phyloP scores from a whole-genome alignment of 2,329 filamentous ascomycete genomes.

The Diaporthe amygdali region DNA sequence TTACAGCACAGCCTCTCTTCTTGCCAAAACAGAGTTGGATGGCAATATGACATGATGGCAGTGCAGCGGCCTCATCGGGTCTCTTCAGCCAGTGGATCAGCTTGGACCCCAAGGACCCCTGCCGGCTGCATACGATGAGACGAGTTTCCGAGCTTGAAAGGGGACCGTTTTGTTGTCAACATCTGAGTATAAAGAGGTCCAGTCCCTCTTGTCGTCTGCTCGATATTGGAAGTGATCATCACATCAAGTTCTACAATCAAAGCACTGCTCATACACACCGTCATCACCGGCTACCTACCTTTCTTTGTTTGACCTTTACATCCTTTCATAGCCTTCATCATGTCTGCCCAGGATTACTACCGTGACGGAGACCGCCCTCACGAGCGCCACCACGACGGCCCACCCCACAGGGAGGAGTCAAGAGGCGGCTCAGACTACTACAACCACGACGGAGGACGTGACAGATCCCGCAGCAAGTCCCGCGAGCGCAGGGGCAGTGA shows the following conservation, averaged over 20 bases:
- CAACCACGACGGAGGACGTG: constrained; percentile 12
- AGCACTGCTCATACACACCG: no score
- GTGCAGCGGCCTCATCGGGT: background rate
- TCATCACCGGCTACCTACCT: background rate
- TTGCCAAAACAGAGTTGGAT: background rate
- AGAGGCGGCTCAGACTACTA: constrained; percentile 21
- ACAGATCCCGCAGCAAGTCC: constrained; percentile 3
- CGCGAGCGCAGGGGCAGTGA: constrained; percentile 22
- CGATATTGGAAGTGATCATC: background rate
- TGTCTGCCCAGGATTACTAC: constrained; percentile 18
- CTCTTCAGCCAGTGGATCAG: background rate
- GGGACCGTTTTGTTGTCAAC: background rate
- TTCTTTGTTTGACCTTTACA: background rate
- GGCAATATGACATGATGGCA: constrained; percentile 11
- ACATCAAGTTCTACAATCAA: background rate
- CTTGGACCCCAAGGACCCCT: background rate
- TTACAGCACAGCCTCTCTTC: constrained; percentile 13
- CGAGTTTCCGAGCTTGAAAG: background rate
- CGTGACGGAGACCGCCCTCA: constrained; percentile 11
- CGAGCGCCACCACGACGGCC: constrained; percentile 7
- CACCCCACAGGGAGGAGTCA: constrained; percentile 3
- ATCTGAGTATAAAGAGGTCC: background rate
- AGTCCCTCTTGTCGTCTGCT: background rate
- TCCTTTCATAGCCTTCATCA: background rate
- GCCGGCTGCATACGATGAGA: background rate